phyloP scores from a whole-genome alignment of 2,329 filamentous ascomycete genomes.

The Nemania abortiva region DNA sequence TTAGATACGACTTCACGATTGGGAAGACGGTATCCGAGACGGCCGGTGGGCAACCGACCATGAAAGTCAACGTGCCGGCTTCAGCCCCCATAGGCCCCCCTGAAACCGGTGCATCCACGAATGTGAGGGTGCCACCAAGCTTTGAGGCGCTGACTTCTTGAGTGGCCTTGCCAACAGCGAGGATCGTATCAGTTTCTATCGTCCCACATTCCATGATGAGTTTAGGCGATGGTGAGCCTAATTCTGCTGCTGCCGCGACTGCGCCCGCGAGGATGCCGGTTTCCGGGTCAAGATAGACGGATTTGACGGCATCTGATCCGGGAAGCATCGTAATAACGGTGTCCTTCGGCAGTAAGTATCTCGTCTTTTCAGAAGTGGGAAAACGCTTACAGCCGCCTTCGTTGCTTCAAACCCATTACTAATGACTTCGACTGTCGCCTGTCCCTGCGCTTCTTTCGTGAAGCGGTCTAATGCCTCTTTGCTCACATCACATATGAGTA shows the following conservation, averaged over 20 bases:
- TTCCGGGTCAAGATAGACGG: constrained; percentile 53
- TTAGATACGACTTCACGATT: constrained; percentile 66
- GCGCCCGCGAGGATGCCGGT: constrained; percentile 52
- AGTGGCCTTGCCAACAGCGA: constrained; percentile 69
- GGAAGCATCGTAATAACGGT: constrained; percentile 58
- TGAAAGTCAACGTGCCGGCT: constrained; percentile 54
- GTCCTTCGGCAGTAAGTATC: constrained; percentile 42
- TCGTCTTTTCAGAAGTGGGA: background rate
- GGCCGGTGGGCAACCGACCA: constrained; percentile 50
- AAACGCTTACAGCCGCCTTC: constrained; percentile 50
- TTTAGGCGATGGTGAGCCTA: constrained; percentile 34
- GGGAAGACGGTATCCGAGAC: constrained; percentile 64
- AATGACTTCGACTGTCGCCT: constrained; percentile 53
- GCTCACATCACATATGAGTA: constrained; percentile 54
- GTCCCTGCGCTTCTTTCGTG: constrained; percentile 51
- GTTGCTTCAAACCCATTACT: constrained; percentile 55
- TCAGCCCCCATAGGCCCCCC: constrained; percentile 53
- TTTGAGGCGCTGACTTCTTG: constrained; percentile 53
- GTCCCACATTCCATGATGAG: constrained; percentile 52
- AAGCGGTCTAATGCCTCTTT: constrained; percentile 53
- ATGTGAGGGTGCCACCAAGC: constrained; percentile 43
- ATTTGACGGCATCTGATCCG: constrained; percentile 52
- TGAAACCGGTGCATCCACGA: constrained; percentile 55
- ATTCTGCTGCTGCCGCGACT: constrained; percentile 29
- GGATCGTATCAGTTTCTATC: constrained; percentile 52